phyloP scores from a whole-genome alignment of 2,329 filamentous ascomycete species.

The Epichloe scottii region DNA sequence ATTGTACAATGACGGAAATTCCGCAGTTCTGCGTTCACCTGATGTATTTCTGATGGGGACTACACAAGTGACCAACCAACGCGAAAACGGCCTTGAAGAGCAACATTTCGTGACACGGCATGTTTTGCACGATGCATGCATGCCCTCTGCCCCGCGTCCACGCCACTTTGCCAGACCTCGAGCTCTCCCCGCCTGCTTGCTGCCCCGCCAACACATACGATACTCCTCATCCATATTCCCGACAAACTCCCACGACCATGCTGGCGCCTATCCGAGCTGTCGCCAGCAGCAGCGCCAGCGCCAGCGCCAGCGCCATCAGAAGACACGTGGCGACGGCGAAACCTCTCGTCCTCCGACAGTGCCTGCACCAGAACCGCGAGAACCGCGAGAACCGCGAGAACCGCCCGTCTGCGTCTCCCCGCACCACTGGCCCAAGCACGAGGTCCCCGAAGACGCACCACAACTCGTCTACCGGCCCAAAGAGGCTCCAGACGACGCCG shows the following conservation, averaged over 20 bases:
- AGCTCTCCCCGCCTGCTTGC: no score
- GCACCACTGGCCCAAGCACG: constrained; percentile 6
- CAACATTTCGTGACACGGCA: not conserved
- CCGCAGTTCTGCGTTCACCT: no score
- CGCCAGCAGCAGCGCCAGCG: not conserved
- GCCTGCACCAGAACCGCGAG: not conserved
- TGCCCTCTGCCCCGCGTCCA: not conserved
- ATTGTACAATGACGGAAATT: no score
- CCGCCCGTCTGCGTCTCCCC: not conserved
- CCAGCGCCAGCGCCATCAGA: not conserved
- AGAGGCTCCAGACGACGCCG: not conserved
- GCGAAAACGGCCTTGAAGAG: not conserved
- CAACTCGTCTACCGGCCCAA: constrained; percentile 6
- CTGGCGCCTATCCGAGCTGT: not conserved
- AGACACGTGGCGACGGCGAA: not conserved
- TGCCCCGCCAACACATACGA: no score
- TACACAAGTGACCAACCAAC: no score
- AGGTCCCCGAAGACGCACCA: constrained; percentile 7
- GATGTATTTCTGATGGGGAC: no score
- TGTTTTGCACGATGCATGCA: not conserved
- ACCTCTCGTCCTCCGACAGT: not conserved
- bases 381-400: not conserved
- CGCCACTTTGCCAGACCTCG: not conserved
- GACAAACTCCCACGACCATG: not conserved
- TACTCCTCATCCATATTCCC: not conserved